These are phyloP conservation scores for Stephania yunnanensis DNA, from an alignment of 164 flowering plant species.

Conservation along the genomic window DNA sequence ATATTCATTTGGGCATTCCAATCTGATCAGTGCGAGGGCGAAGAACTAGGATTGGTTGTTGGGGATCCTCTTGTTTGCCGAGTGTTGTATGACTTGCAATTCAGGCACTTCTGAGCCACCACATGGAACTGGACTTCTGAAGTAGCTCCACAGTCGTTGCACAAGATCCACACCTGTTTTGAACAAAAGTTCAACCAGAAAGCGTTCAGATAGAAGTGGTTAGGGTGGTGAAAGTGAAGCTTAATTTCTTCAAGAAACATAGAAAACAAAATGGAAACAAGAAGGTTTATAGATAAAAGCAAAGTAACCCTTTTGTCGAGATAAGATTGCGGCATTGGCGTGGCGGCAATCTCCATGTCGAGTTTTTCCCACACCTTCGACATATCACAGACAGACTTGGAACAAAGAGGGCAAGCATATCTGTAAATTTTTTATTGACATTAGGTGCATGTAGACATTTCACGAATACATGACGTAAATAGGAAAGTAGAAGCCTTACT, in stretches of 20 bases:
- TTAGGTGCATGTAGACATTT: neutral
- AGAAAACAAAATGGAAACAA: slow-evolving; percentile 14
- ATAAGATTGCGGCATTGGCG: slow-evolving; percentile 80
- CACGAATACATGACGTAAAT: neutral
- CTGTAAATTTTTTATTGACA: slow-evolving; percentile 25
- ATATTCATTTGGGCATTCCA: neutral
- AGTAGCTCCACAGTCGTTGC: slow-evolving; percentile 72
- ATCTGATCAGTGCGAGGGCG: neutral
- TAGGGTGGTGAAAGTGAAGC: neutral
- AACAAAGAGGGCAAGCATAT: slow-evolving; percentile 92
- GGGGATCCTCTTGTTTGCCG: slow-evolving; percentile 45
- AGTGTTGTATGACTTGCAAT: slow-evolving; percentile 88
- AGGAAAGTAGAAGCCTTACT: slow-evolving; percentile 47
- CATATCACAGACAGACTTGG: slow-evolving; percentile 94
- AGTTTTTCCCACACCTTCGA: slow-evolving; percentile 88
- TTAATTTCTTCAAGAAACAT: neutral
- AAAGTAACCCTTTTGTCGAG: slow-evolving; percentile 54
- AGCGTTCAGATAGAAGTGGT: neutral
- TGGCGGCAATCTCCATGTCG: slow-evolving; percentile 83
- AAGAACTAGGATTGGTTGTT: neutral
- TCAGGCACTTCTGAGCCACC: slow-evolving; percentile 73
- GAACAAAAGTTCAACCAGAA: neutral
- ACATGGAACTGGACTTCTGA: slow-evolving; percentile 63
- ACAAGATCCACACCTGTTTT: slow-evolving; percentile 67
- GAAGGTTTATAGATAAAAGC: neutral